Evolutionary conservation across 148 eudicot species (phyloP).

Genomic region (Vaccinium myrtillus): DNA sequence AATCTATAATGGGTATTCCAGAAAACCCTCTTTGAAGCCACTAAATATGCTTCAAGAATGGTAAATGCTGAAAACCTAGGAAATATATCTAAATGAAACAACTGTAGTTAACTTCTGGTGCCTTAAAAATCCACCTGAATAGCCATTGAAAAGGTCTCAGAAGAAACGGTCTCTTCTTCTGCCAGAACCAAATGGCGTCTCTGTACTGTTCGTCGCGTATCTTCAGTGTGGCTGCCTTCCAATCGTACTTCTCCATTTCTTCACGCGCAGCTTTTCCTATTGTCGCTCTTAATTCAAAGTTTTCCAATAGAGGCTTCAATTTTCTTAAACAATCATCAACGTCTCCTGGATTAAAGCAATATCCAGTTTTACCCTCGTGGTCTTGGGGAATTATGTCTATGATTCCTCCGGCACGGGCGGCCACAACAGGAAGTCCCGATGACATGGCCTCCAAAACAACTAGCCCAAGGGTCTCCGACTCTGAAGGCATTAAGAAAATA

Average conservation of each 20-base stretch:
- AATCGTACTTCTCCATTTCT: constrained; percentile 90
- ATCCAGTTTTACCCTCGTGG: constrained; percentile 74
- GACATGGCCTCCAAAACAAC: constrained; percentile 97
- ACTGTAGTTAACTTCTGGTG: constrained; percentile 50
- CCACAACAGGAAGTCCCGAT: constrained; percentile 87
- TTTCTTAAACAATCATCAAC: constrained; percentile 71
- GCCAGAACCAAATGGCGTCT: constrained; percentile 95
- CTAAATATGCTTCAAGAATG: constrained; percentile 7
- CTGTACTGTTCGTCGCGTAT: constrained; percentile 76
- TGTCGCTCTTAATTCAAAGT: constrained; percentile 47
- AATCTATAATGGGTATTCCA: neutral
- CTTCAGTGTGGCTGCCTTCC: constrained; percentile 76
- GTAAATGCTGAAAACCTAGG: neutral
- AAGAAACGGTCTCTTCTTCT: constrained; percentile 58
- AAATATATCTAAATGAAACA: constrained; percentile 20
- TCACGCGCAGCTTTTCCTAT: constrained; percentile 76
- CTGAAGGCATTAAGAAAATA: constrained; percentile 88
- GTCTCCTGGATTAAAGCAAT: constrained; percentile 68
- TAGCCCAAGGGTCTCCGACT: constrained; percentile 85
- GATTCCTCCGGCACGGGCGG: constrained; percentile 92
- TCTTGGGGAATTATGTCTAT: constrained; percentile 78
- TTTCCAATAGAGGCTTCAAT: constrained; percentile 58
- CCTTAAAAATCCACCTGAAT: constrained; percentile 35
- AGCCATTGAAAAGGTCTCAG: constrained; percentile 73
- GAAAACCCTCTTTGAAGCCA: neutral